A percentile compares a stretch with the other conserved stretches of the same genome.
Evolutionary conservation across 345 rosid species (phyloP).

Genomic region (Melaleuca quinquenervia): DNA sequence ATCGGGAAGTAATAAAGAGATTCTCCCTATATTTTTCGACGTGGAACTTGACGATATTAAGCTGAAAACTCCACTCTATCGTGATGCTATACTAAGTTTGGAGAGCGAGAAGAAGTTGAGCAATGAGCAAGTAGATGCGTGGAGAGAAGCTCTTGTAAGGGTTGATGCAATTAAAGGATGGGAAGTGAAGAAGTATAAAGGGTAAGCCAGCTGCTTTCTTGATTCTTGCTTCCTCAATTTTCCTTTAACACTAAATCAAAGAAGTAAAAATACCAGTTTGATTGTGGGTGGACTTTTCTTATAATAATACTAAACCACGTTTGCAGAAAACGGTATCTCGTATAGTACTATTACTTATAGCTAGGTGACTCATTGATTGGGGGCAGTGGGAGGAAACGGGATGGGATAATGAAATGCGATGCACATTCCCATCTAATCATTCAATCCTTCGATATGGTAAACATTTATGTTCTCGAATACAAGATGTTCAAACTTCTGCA

Average conservation of each 20-base stretch:
- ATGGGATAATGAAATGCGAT: not conserved
- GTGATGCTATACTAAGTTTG: not conserved
- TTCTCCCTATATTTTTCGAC: not conserved
- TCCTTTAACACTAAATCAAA: not conserved
- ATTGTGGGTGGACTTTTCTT: not conserved
- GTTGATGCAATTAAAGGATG: not conserved
- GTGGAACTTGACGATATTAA: not conserved
- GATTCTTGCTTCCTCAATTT: not conserved
- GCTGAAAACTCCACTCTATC: not conserved
- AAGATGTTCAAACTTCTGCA: not conserved
- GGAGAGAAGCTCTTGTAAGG: not conserved
- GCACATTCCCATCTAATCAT: not conserved
- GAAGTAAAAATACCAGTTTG: not conserved
- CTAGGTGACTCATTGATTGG: no score
- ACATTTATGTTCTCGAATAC: not conserved
- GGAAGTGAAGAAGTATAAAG: not conserved
- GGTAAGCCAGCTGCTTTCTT: not conserved
- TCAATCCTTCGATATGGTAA: not conserved
- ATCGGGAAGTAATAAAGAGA: not conserved
- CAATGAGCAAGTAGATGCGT: not conserved
- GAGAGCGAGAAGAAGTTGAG: not conserved
- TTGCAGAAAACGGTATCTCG: no score
- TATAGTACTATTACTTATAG: no score
- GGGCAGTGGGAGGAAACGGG: not conserved
- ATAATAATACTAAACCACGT: not conserved